Base-by-base conservation (phyloP, 495 filamentous ascomycete genomes). In the Letharia columbiana region DNA sequence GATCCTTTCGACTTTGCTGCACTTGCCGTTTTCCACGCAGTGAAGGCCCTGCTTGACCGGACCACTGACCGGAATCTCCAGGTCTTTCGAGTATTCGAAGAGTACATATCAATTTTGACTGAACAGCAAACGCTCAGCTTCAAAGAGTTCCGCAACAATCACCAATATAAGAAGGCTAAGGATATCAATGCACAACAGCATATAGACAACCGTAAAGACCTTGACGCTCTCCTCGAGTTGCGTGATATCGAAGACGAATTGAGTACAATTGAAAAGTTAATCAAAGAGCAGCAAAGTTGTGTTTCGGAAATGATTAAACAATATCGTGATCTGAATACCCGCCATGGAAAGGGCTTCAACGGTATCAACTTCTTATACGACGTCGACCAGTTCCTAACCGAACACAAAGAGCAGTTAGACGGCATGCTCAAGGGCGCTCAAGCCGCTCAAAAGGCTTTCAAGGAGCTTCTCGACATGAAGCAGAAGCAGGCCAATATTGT, bases 401-500 rank as follows among this genome's bases (percentile, higher is more conserved):
- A 85, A 37, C 87, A 86, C 71, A 79, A 80, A 47, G 77, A 77
- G 35, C 79, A 83, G 59, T 76, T 84, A n/a, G 70, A 72, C 1
- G 83, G 86, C 31, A 87, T 89, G 86, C 75, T 84, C 39, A 76
- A 81, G 35, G 78, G 84, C 58, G 77, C 77, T 9, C 72, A 75
- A 61, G 62, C 72, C 0, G 75, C 79, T 15, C 77, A 81, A 56
- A 77, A 76, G 61, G 78, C 78, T 10, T 87, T 85, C 63, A 84
- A 87, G 66, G 86, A 86, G 45, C 79, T 88, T 15, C 80, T 88
- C 12, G 84, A 88, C 71, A 83, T 89, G 74, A 85, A 86, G 59
- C 85, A 88, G 64, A 85, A 86, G 40, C 86, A 89, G 66, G 85
- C 85, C 2, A 86, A 88, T 67, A 84, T 88, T 2, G 84, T 87